These are phyloP conservation scores for Silene latifolia DNA, from an alignment of 148 eudicot genomes.

Conservation along the genomic window DNA sequence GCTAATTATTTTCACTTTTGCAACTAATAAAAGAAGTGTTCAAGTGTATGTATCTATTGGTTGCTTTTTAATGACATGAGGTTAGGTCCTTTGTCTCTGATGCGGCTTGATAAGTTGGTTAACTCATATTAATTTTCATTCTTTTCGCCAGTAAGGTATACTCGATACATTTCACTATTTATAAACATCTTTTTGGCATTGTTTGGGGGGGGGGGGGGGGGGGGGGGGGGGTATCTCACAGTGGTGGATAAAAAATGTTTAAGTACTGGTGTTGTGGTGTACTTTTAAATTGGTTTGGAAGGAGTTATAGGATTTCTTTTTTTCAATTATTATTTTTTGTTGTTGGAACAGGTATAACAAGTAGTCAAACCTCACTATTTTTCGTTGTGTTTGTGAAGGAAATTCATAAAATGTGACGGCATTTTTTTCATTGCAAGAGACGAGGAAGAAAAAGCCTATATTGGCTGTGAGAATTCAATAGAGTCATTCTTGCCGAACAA, in stretches of 20 bases:
- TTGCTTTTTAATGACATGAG: neutral
- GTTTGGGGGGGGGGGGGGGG: neutral
- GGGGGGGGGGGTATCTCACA: neutral
- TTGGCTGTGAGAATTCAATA: neutral
- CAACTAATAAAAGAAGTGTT: neutral
- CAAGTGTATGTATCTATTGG: conserved; percentile 3
- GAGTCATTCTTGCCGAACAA: neutral
- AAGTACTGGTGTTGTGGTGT: neutral
- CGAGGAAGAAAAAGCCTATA: neutral
- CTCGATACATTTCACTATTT: neutral
- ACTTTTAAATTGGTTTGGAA: neutral
- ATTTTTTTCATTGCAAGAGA: neutral
- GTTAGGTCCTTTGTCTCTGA: neutral
- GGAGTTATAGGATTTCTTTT: neutral
- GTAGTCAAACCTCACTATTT: neutral
- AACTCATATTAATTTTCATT: neutral
- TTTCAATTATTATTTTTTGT: neutral
- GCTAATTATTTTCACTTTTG: neutral
- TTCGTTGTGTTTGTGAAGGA: neutral
- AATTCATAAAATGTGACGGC: neutral
- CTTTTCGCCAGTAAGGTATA: neutral
- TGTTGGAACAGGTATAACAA: neutral
- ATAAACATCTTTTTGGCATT: neutral
- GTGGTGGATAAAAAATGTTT: neutral
- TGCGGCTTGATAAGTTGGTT: neutral